phyloP scores from a whole-genome alignment of 2,329 filamentous ascomycete genomes.

The Aspergillus luchuensis region DNA sequence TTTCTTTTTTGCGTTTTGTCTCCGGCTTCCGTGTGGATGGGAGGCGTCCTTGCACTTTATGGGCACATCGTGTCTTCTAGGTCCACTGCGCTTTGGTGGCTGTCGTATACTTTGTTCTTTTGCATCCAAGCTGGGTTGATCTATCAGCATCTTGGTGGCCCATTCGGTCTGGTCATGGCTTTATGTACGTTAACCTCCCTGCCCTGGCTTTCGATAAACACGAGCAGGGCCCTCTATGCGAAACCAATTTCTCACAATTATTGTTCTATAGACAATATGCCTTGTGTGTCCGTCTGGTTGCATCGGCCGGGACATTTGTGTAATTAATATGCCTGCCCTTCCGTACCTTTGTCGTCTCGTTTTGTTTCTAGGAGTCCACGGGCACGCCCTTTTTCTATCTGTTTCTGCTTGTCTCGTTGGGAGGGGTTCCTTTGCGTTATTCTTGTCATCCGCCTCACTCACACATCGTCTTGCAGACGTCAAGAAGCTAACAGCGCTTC shows the following conservation, averaged over 20 bases:
- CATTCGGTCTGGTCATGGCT: constrained; percentile 40
- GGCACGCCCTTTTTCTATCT: constrained; percentile 23
- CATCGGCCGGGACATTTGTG: constrained; percentile 31
- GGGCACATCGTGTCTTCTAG: constrained; percentile 39
- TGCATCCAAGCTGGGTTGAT: constrained; percentile 43
- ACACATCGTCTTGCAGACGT: constrained; percentile 11
- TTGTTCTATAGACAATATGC: constrained; percentile 44
- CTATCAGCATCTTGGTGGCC: constrained; percentile 39
- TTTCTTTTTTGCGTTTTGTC: constrained; percentile 20
- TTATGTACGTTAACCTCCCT: constrained; percentile 56
- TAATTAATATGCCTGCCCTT: constrained; percentile 37
- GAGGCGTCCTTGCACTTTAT: constrained; percentile 39
- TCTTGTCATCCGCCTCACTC: constrained; percentile 16
- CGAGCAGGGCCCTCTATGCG: constrained; percentile 45
- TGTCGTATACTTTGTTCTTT: constrained; percentile 34
- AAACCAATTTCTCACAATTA: constrained; percentile 51
- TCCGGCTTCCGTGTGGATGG: constrained; percentile 15
- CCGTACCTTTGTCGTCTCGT: constrained; percentile 32
- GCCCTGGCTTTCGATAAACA: constrained; percentile 42
- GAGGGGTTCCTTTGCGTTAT: constrained; percentile 18
- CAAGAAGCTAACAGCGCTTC: constrained; percentile 33
- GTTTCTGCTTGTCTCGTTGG: constrained; percentile 11
- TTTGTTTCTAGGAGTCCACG: constrained; percentile 20
- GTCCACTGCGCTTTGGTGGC: constrained; percentile 33
- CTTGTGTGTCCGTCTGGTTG: constrained; percentile 32